These are phyloP conservation scores for Tolypocladium endophyticum DNA, from an alignment of 2,329 filamentous ascomycete genomes.

Conservation along the genomic window DNA sequence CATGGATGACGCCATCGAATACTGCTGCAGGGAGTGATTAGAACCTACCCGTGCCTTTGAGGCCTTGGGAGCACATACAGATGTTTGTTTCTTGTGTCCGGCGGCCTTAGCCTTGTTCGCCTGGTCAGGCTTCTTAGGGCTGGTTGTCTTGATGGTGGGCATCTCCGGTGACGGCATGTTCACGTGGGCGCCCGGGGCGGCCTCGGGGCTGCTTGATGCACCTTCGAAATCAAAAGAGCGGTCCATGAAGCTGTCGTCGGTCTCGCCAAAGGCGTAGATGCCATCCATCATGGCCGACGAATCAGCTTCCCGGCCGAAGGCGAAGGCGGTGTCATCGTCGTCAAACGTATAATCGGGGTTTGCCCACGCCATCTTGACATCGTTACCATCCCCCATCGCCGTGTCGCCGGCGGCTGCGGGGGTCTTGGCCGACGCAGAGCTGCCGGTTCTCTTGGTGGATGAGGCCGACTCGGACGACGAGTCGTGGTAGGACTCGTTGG, in stretches of 20 bases:
- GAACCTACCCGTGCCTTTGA: neutral
- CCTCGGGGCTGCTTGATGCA: constrained; percentile 45
- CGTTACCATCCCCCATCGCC: constrained; percentile 30
- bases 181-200: constrained; percentile 11
- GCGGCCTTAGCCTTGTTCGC: constrained; percentile 14
- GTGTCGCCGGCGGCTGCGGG: constrained; percentile 28
- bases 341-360: constrained; percentile 21
- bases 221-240: constrained; percentile 48
- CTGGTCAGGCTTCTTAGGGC: constrained; percentile 13
- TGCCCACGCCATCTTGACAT: constrained; percentile 33
- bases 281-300: constrained; percentile 16
- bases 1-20: constrained; percentile 39
- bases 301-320: constrained; percentile 17
- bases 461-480: constrained; percentile 42
- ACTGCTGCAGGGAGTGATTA: constrained; percentile 33
- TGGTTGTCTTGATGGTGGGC: constrained; percentile 27
- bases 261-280: constrained; percentile 20
- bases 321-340: constrained; percentile 27
- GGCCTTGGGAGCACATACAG: constrained; percentile 23
- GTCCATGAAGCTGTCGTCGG: constrained; percentile 34
- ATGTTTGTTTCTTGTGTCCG: constrained; percentile 26
- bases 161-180: constrained; percentile 33
- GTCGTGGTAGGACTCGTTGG: constrained; percentile 33
- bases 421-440: constrained; percentile 34
- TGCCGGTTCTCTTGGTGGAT: constrained; percentile 34